Base-by-base conservation (phyloP, 23 red algal species). In the Gracilaria domingensis region DNA sequence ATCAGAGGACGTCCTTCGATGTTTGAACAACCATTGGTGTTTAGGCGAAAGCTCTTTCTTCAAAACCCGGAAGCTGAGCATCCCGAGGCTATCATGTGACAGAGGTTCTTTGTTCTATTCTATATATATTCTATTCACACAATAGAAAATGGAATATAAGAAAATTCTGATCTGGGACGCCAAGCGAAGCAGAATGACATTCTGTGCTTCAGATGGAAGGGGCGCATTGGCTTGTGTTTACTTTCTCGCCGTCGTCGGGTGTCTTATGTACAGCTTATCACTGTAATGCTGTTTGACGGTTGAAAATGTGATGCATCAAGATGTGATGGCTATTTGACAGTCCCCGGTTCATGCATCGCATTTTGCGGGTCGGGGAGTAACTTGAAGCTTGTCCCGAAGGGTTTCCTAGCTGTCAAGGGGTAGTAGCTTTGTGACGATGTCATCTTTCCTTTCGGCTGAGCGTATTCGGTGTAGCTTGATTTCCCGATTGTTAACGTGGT, bases 191-290 rank as follows among this genome's bases (percentile, higher is more conserved):
- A n/a, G n/a, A n/a, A n/a, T n/a, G n/a, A n/a, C n/a, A n/a, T n/a
- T n/a, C n/a, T n/a, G n/a, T n/a, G n/a, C n/a, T n/a, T n/a, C n/a
- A n/a, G n/a, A n/a, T n/a, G n/a, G n/a, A n/a, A n/a, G n/a, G n/a
- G n/a, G n/a, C n/a, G n/a, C n/a, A n/a, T n/a, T n/a, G n/a, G n/a
- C n/a, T n/a, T n/a, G n/a, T n/a, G n/a, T n/a, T n/a, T n/a, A n/a
- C n/a, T n/a, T n/a, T 71, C 34, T 66, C 58, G 57, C 30, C 28
- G 40, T 85, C 62, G 30, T 67, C 56, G 65, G 48, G 8, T 51
- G 48, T n/a, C 48, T 51, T 51, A 51, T 12, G 48, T 51, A 12
- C 48, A 12, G 48, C 16, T 51, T 16, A 12, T 12, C 23, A 58
- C 54, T 58, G 54, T 58, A 58, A 58, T 6, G 54, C 7, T n/a